These are phyloP conservation scores for Boletus bicolor DNA, from an alignment of 768 basidiomycete genomes.

Conservation along the genomic window DNA sequence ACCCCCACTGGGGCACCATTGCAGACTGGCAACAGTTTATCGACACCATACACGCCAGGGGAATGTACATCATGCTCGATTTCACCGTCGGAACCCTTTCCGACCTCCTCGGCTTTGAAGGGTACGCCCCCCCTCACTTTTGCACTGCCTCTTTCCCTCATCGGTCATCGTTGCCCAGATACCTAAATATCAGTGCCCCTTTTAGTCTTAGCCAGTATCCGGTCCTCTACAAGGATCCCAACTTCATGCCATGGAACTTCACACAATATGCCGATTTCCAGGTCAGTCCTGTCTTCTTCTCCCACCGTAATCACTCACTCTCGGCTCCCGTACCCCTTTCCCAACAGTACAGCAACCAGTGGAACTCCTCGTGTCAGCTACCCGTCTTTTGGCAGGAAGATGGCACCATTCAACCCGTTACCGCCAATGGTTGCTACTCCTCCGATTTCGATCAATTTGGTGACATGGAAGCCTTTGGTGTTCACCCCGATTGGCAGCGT, in stretches of 20 bases:
- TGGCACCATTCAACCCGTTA: constrained; percentile 51
- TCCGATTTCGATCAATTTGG: constrained; percentile 96
- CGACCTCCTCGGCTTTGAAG: constrained; percentile 82
- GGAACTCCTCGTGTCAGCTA: constrained; percentile 70
- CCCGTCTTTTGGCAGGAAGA: constrained; percentile 82
- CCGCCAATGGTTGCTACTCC: constrained; percentile 64
- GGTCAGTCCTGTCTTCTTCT: constrained; percentile 35
- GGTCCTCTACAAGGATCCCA: constrained; percentile 70
- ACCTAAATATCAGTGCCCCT: constrained; percentile 73
- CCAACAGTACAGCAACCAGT: constrained; percentile 58
- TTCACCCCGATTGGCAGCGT: constrained; percentile 91
- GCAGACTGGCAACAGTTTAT: constrained; percentile 75
- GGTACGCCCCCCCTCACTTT: constrained; percentile 44
- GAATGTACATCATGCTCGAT: constrained; percentile 92
- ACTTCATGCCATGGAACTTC: constrained; percentile 83
- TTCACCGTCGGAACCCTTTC: constrained; percentile 93
- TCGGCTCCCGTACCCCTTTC: neutral
- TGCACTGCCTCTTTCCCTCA: constrained; percentile 11
- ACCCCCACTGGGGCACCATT: constrained; percentile 90
- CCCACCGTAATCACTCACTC: neutral
- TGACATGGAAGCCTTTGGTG: constrained; percentile 97
- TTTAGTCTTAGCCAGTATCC: constrained; percentile 75
- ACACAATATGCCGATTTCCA: constrained; percentile 80
- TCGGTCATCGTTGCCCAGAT: constrained; percentile 38
- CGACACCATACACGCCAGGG: constrained; percentile 70